Base-by-base conservation (phyloP, 1,284 basidiomycete genomes). In the Boletus semigastroideus region DNA sequence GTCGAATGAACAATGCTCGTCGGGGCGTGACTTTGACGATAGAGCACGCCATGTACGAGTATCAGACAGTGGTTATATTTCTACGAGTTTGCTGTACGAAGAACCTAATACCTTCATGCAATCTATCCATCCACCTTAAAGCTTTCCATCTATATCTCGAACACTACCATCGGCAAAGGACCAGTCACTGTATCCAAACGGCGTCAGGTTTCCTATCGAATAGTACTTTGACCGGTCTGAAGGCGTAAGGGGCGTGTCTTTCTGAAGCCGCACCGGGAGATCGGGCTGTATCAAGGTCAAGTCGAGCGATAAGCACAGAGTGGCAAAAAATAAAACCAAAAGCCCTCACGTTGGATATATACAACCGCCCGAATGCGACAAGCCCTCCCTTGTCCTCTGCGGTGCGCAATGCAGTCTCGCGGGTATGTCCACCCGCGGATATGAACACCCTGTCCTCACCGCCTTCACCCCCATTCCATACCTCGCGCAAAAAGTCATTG, bases 201-300 rank as follows among this genome's bases (percentile, higher is more conserved):
- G 44, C 10, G 48, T 54, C 17, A 54, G 10, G 37, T 54, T 42
- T 37, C 50, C 58, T 1, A 22, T 12, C 4, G 39, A 22, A 16
- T 40, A 40, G 14, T 16, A 16, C 22, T 41, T 41, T n/a, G 39
- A 41, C 22, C 39, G 20, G 33, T 64, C 47, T 27, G 50, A 51
- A 31, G 34, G 36, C 7, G 49, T 58, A 27, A 65, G 44, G 1
- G 62, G 54, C 12, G 58, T 41, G 8, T 56, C 49, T n/a, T 56
- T 42, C 44, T 41, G 38, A 10, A 67, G 42, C 11, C 77, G 67
- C 11, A 59, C 51, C 0, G 72, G 71, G 14, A 80, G 64, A 55
- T 80, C 78, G 5, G 78, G 77, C 68, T 74, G 10, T 4, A 27
- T 22, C 37, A 14, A 20, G 25, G 16, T 14, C 38, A 5, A 33